Evolutionary conservation across 1,284 basidiomycete species (phyloP).

Genomic region (Albatrellus sp.): DNA sequence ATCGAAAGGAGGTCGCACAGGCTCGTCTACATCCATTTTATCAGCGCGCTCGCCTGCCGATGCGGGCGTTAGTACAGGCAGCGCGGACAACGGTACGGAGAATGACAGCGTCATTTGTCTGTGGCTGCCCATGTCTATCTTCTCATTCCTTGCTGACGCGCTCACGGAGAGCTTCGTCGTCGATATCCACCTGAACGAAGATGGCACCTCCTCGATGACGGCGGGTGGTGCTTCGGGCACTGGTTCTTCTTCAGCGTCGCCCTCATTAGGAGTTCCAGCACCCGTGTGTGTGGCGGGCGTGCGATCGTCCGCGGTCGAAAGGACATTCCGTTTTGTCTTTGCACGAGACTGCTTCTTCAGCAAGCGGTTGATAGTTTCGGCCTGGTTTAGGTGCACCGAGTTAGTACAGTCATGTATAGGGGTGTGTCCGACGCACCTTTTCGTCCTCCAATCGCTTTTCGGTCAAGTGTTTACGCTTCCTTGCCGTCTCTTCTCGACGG

Average conservation of each 20-base stretch:
- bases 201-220: conserved; percentile 19
- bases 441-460: conserved; percentile 91
- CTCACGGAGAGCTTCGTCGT: conserved; percentile 3
- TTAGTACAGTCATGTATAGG: neutral
- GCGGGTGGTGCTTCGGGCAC: conserved; percentile 10
- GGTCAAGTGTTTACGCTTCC: conserved; percentile 74
- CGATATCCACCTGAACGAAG: conserved; percentile 55
- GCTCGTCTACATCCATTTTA: conserved; percentile 14
- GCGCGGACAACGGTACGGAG: conserved; percentile 33
- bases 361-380: conserved; percentile 82
- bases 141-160: conserved; percentile 2
- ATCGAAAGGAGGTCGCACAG: conserved; percentile 13
- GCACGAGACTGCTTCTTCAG: conserved; percentile 78
- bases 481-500: conserved; percentile 74
- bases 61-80: conserved; percentile 16
- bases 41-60: conserved; percentile 5
- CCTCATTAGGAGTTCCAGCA: conserved; percentile 20
- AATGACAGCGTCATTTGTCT: conserved; percentile 31
- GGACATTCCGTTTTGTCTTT: conserved; percentile 46
- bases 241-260: conserved; percentile 16
- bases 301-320: conserved; percentile 34
- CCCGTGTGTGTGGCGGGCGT: conserved; percentile 20
- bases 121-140: conserved; percentile 5
- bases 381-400: conserved; percentile 19
- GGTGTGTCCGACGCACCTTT: conserved; percentile 40